Evolutionary conservation across 2,329 filamentous ascomycete species (phyloP).

Genomic region (Penicillium digitatum): DNA sequence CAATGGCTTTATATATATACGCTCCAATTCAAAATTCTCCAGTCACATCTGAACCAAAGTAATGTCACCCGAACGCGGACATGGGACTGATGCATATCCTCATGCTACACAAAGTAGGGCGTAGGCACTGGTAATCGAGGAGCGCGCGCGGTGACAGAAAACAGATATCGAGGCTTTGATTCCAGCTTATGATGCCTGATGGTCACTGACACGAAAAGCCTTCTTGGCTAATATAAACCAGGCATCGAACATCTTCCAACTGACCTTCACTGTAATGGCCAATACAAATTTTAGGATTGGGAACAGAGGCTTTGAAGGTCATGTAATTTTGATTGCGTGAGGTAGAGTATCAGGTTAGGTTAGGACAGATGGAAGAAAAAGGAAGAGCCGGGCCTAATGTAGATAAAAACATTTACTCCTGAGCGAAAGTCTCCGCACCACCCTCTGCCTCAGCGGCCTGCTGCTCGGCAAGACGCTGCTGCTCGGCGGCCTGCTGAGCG

Average conservation of each 20-base stretch:
- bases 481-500: constrained; percentile 54
- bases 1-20: background rate
- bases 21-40: background rate
- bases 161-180: background rate
- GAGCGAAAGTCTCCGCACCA: constrained; percentile 41
- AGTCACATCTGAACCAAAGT: background rate
- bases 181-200: background rate
- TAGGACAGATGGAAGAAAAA: constrained; percentile 31
- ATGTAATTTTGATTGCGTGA: constrained; percentile 40
- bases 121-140: background rate
- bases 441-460: constrained; percentile 50
- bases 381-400: constrained; percentile 27
- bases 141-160: background rate
- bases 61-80: background rate
- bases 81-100: background rate
- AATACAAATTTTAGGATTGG: constrained; percentile 2
- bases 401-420: constrained; percentile 44
- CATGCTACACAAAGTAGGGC: background rate
- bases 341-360: constrained; percentile 34
- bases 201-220: background rate
- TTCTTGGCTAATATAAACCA: background rate
- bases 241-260: background rate
- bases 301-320: constrained; percentile 15
- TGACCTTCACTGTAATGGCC: background rate
- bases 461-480: constrained; percentile 58